Conservation (phyloP, 2,329 filamentous ascomycete genomes). For the Chalaropsis thielavioides region DNA sequence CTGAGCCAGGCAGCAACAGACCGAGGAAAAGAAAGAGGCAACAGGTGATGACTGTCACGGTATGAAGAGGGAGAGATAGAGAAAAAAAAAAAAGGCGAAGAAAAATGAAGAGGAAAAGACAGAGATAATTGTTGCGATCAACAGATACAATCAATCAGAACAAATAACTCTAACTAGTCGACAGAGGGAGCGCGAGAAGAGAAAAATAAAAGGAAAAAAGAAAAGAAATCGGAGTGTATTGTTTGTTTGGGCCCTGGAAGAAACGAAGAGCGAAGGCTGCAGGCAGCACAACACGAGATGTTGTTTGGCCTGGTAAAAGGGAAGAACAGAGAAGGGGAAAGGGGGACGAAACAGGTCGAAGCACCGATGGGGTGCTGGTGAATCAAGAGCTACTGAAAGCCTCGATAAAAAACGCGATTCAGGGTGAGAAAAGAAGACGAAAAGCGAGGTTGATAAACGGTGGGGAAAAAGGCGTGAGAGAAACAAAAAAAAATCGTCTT, state of each 20-base stretch:
- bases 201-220: background rate
- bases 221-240: background rate
- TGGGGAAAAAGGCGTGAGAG: background rate
- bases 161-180: background rate
- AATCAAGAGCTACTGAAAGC: conserved; percentile 18
- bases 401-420: conserved; percentile 10
- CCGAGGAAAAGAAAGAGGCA: background rate
- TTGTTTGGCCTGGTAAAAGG: background rate
- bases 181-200: conserved; percentile 8
- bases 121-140: conserved; percentile 5
- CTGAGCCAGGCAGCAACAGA: conserved; percentile 10
- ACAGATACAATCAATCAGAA: background rate
- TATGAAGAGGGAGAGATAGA: background rate
- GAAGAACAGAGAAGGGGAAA: conserved; percentile 1
- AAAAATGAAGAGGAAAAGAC: conserved; percentile 1
- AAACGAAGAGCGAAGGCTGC: conserved; percentile 12
- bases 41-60: background rate
- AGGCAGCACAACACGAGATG: conserved; percentile 12
- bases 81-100: conserved; percentile 3
- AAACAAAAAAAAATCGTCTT: conserved; percentile 1
- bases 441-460: conserved; percentile 9
- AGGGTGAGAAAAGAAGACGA: background rate
- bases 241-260: conserved; percentile 6
- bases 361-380: background rate
- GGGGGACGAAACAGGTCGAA: conserved; percentile 6